Conservation (phyloP, 108 stramenopile genomes). For the Cylindrotheca fusiformis region DNA sequence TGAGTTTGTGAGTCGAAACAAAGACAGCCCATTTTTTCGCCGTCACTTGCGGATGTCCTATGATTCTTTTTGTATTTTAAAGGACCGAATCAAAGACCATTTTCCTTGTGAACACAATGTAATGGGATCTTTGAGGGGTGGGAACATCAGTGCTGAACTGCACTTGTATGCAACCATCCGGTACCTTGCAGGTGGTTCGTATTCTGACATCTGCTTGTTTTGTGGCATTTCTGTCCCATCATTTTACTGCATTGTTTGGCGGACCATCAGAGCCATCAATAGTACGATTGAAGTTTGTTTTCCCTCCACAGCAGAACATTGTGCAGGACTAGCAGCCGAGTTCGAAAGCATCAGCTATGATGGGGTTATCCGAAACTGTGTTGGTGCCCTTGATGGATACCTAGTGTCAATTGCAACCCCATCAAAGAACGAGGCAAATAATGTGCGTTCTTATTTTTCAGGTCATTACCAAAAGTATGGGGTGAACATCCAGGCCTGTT, state of each 20-base stretch:
- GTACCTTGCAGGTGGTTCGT: constrained; percentile 16
- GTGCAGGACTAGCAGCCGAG: background rate
- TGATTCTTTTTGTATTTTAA: background rate
- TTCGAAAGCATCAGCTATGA: constrained; percentile 2
- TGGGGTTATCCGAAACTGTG: background rate
- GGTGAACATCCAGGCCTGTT: constrained; percentile 28
- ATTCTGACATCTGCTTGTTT: constrained; percentile 4
- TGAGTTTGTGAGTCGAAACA: background rate
- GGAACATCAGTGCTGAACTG: constrained; percentile 5
- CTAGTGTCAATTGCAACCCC: constrained; percentile 14
- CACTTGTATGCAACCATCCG: constrained; percentile 5
- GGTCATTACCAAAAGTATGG: constrained; percentile 37
- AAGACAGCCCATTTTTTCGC: constrained; percentile 6
- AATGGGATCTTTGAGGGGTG: too few species aligned
- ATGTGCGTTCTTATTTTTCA: constrained; percentile 23
- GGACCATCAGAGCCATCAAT: background rate
- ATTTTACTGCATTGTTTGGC: background rate
- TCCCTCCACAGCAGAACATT: background rate
- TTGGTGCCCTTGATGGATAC: constrained; percentile 14
- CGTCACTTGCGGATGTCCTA: constrained; percentile 2
- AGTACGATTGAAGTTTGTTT: background rate
- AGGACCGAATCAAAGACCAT: background rate
- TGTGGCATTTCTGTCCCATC: background rate
- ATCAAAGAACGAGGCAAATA: background rate
- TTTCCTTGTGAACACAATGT: too few species aligned